Conservation (phyloP, 2,329 filamentous ascomycete genomes). For the Tolypocladium pustulatum region DNA sequence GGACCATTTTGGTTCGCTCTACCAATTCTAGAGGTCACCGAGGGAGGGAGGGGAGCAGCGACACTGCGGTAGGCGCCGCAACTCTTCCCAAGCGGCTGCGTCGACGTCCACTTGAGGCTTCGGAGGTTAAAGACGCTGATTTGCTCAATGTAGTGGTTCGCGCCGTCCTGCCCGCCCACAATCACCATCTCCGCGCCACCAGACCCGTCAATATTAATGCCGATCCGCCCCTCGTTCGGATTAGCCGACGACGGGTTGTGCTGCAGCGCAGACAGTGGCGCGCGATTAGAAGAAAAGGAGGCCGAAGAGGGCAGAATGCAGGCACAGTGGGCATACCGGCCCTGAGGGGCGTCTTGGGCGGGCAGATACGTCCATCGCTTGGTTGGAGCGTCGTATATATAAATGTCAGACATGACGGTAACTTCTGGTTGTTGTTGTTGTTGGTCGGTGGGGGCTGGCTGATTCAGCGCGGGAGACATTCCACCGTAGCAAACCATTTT, state of each 20-base stretch:
- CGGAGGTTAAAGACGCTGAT: slow-evolving; percentile 96
- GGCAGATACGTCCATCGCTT: slow-evolving; percentile 78
- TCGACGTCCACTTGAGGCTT: slow-evolving; percentile 91
- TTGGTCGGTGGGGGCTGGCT: slow-evolving; percentile 33
- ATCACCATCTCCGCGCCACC: slow-evolving; percentile 96
- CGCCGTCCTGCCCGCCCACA: slow-evolving; percentile 89
- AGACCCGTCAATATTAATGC: slow-evolving; percentile 78
- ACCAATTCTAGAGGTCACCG: slow-evolving; percentile 56
- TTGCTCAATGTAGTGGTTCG: slow-evolving; percentile 98
- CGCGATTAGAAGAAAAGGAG: slow-evolving; percentile 72
- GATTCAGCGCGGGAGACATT: slow-evolving; percentile 71
- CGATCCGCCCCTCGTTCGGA: slow-evolving; percentile 78
- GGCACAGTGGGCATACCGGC: slow-evolving; percentile 92
- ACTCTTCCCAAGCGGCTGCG: slow-evolving; percentile 75
- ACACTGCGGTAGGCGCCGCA: slow-evolving; percentile 96
- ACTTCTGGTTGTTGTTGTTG: slow-evolving; percentile 75
- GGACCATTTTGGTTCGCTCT: slow-evolving; percentile 36
- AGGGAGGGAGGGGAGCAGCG: slow-evolving; percentile 68
- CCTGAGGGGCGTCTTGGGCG: slow-evolving; percentile 75
- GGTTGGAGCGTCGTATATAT: slow-evolving; percentile 81
- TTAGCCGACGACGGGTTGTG: slow-evolving; percentile 78
- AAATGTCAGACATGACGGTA: slow-evolving; percentile 94
- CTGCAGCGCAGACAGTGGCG: slow-evolving; percentile 76
- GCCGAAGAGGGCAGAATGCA: slow-evolving; percentile 84
- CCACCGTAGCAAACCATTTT: slow-evolving; percentile 97